Evolutionary conservation across 176 grass and related monocot species (phyloP), one percentile per base, ranked within the genome.

Genomic region (Chloris gayana): DNA sequence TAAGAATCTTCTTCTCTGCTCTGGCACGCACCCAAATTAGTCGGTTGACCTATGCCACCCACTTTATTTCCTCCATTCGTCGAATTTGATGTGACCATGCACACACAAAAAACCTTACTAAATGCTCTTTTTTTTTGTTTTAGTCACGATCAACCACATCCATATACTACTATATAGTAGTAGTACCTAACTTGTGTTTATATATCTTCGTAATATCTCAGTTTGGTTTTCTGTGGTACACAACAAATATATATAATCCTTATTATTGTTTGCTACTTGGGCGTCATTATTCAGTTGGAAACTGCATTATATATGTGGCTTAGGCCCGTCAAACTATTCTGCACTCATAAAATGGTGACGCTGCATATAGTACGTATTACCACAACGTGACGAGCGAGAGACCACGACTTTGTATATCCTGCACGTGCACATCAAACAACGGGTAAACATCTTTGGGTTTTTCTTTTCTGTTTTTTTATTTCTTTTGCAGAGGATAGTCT

Each of bases 1-100:
- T 77, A 81, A 76, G 82, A 89, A 89, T 54, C 45, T 89, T 89
- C 87, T 81, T 59, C 56, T 54, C 18, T 7, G 50, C 50, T 14
- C 56, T 76, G 44, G 10, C 30, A 50, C 17, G n/a, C 35, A 64
- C 33, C 45, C 35, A 2, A 56, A 76, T 56, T 14, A 22, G 44
- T 70, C 19, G 46, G 38, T 72, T 72, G 67, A 58, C 68, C 74
- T 14, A 34, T 68, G 69, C 32, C 5, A 5, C 21, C 26, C 70
- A 42, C 70, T 49, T 49, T 17, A 49, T 64, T 84, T 84, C 66
- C 54, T 71, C 59, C 67, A 57, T 37, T 49, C 65, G 30, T 45
- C 35, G 59, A 85, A 85, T 71, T 5, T 56, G n/a, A 2, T 0
- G 7, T 35, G 50, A 60, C 80, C 38, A 73, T 25, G 33, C 19